phyloP scores from a whole-genome alignment of 805 yeast genomes.

The Starmerella kuoi region DNA sequence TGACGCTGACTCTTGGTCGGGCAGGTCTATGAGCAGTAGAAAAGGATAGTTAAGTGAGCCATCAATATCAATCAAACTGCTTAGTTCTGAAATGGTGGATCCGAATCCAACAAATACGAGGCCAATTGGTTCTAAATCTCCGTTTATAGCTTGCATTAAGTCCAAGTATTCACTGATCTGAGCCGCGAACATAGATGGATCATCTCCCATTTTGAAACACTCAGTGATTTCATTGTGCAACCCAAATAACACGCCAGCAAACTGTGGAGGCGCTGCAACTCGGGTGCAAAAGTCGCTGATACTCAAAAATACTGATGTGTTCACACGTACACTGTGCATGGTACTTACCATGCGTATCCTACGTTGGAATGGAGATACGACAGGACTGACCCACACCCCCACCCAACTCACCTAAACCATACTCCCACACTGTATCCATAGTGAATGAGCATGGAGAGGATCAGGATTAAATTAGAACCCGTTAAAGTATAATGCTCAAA shows the following conservation, averaged over 20 bases:
- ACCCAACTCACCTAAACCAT: too few relatives aligned
- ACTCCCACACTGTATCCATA: too few relatives aligned
- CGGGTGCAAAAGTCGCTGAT: neutral
- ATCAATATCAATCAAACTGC: too few relatives aligned
- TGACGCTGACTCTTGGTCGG: neutral
- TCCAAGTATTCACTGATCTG: constrained; percentile 3
- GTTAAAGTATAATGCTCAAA: too few relatives aligned
- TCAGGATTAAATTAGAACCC: too few relatives aligned
- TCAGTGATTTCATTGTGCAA: neutral
- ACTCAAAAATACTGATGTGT: constrained; percentile 2
- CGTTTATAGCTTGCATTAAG: constrained; percentile 1
- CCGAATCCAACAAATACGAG: constrained; percentile 5
- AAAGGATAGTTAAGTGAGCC: neutral
- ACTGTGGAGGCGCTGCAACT: neutral
- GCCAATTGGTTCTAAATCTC: constrained; percentile 1
- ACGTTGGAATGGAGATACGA: too few relatives aligned
- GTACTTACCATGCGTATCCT: too few relatives aligned
- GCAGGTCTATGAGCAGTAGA: neutral
- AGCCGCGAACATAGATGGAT: neutral
- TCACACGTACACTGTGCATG: constrained; percentile 3
- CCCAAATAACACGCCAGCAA: constrained; percentile 7
- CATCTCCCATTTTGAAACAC: neutral
- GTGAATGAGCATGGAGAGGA: too few relatives aligned
- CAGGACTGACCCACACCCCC: too few relatives aligned
- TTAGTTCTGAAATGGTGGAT: too few relatives aligned